These are phyloP conservation scores for Picea engelmannii DNA, from an alignment of 83 land plant species.

Conservation along the genomic window DNA sequence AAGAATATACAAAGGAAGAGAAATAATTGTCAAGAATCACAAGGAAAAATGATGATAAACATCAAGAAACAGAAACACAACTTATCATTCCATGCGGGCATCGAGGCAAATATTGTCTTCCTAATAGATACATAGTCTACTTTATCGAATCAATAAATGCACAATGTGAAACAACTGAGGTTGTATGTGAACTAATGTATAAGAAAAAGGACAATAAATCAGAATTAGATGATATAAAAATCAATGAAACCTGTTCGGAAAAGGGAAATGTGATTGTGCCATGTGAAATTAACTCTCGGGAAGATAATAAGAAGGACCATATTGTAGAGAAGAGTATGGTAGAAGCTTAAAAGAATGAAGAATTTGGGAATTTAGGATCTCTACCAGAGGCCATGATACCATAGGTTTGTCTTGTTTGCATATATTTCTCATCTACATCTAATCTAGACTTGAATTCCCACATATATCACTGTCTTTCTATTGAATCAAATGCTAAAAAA, in stretches of 20 bases:
- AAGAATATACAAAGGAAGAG: background rate
- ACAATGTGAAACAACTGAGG: background rate
- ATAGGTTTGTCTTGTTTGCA: conserved; percentile 70
- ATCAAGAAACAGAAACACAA: background rate
- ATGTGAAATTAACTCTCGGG: conserved; percentile 14
- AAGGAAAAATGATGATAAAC: conserved; percentile 4
- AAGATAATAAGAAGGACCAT: conserved; percentile 5
- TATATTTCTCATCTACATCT: conserved; percentile 54
- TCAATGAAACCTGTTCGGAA: conserved; percentile 16
- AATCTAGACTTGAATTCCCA: conserved; percentile 78
- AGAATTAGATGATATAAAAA: background rate
- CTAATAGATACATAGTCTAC: background rate
- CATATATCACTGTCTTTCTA: conserved; percentile 63
- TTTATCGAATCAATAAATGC: background rate
- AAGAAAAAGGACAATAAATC: background rate
- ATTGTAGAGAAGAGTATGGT: background rate
- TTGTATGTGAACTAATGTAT: background rate
- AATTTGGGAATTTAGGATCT: conserved; percentile 14
- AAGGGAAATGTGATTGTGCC: conserved; percentile 42
- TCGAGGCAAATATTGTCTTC: background rate
- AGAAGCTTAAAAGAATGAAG: conserved; percentile 25
- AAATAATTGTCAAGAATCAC: background rate
- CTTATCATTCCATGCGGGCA: background rate
- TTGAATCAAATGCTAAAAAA: conserved; percentile 32
- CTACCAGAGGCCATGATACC: conserved; percentile 21